Evolutionary conservation across 108 stramenopile genomes (phyloP), one percentile per base, ranked within the genome.

Genomic region (Stephanodiscus triporus): DNA sequence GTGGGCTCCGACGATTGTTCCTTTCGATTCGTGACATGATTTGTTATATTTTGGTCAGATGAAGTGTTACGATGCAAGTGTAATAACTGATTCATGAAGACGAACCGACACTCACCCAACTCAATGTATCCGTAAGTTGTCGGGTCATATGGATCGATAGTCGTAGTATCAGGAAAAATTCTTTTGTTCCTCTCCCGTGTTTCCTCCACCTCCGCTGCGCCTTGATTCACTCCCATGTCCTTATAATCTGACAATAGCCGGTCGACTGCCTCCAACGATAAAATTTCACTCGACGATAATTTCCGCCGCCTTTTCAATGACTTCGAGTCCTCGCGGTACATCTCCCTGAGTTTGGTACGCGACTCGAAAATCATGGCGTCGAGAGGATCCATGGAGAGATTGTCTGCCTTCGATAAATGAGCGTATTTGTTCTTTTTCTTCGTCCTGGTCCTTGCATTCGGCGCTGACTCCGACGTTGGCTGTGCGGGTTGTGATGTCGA

Each of bases 101-200:
- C 9, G 48, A 50, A 51, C 32, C 29, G 23, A 19, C 22, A 70
- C 75, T 62, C 20, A 73, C 81, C 81, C 66, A 95, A 65, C 70
- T 92, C 91, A 19, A 87, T 75, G 43, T 86, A 95, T 10, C 94
- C 94, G 82, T 90, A 95, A 17, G 91, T 92, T 20, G 89, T 83
- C 0, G 94, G 94, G 83, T 95, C 94, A 69, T 92, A 90, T 6
- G 94, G 94, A 70, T 95, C 86, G 73, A 95, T 91, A 4, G 75
- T 63, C 30, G 73, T 70, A 16, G 70, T 86, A 82, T 95, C 89
- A 32, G 94, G 94, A 65, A 92, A 95, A 11, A 49, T 23, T 40
- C 85, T 30, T 61, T 77, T 67, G 68, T 85, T 78, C 57, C 77
- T 65, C 72, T 59, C 80, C 48, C 84, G 38, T 29, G 76, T 84